Percentiles rank a stretch among this genome's conserved stretches.
These are phyloP conservation scores for Ogataea trehaloabstinens DNA, from an alignment of 805 yeast species.

Conservation along the genomic window DNA sequence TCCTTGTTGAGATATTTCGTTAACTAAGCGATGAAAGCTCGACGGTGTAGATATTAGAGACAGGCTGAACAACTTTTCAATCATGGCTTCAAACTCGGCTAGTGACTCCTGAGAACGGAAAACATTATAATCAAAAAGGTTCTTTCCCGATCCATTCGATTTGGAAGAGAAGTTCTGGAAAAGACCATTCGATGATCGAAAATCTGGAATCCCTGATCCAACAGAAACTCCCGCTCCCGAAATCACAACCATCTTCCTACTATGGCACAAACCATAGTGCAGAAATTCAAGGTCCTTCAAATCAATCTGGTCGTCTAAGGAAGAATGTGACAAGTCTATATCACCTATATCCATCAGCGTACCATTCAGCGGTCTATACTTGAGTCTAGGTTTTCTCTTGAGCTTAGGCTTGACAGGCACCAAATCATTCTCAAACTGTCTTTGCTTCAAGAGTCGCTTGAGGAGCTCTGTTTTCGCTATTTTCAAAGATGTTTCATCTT, in stretches of 20 bases:
- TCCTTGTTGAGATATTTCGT: slow-evolving; percentile 57
- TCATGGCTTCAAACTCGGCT: slow-evolving; percentile 68
- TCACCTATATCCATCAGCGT: slow-evolving; percentile 39
- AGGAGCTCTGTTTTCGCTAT: neutral
- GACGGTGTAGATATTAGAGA: slow-evolving; percentile 64
- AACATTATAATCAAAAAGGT: slow-evolving; percentile 76
- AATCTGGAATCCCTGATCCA: slow-evolving; percentile 80
- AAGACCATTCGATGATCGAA: slow-evolving; percentile 75
- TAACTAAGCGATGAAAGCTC: slow-evolving; percentile 65
- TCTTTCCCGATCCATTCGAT: slow-evolving; percentile 45
- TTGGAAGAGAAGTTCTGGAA: slow-evolving; percentile 51
- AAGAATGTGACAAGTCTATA: slow-evolving; percentile 20
- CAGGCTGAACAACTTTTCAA: slow-evolving; percentile 56
- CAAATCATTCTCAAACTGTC: neutral
- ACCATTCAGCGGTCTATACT: slow-evolving; percentile 45
- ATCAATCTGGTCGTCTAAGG: slow-evolving; percentile 35
- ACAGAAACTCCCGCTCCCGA: slow-evolving; percentile 93
- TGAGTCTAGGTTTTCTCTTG: slow-evolving; percentile 43
- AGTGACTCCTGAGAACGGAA: slow-evolving; percentile 64
- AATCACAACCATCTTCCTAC: slow-evolving; percentile 60
- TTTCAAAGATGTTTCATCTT: neutral
- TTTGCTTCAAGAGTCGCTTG: neutral
- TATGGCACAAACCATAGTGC: slow-evolving; percentile 49
- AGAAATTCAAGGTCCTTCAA: slow-evolving; percentile 46
- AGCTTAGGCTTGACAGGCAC: slow-evolving; percentile 1